A percentile compares a stretch with the other conserved stretches of the same genome.
Evolutionary conservation across 2,329 filamentous ascomycete species (phyloP).

Genomic region (Ascosphaera pollenicola): DNA sequence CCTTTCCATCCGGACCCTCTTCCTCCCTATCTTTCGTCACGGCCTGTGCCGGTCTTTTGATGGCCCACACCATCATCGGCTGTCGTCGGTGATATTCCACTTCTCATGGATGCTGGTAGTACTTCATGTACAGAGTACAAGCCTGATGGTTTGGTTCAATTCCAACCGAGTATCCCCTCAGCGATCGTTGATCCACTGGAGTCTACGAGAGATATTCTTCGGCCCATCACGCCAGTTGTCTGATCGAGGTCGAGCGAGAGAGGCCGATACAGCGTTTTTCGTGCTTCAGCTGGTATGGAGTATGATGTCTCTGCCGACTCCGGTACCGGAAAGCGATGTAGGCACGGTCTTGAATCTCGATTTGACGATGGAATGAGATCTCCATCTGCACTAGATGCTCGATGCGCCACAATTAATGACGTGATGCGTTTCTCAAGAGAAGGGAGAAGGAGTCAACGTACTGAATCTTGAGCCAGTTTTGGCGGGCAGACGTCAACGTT

Average conservation of each 20-base stretch:
- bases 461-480: slow-evolving; percentile 4
- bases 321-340: slow-evolving; percentile 1
- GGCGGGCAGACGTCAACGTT: too few relatives aligned
- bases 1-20: too few relatives aligned
- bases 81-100: too few relatives aligned
- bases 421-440: background rate
- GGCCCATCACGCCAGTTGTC: slow-evolving; percentile 3
- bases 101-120: too few relatives aligned
- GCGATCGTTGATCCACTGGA: slow-evolving; percentile 2
- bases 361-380: slow-evolving; percentile 1
- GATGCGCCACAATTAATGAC: background rate
- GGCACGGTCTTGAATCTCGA: slow-evolving; percentile 1
- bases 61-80: too few relatives aligned
- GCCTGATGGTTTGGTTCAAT: slow-evolving; percentile 5
- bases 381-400: slow-evolving; percentile 1
- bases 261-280: background rate
- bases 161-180: slow-evolving; percentile 3
- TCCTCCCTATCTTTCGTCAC: too few relatives aligned
- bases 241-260: background rate
- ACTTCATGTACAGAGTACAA: too few relatives aligned
- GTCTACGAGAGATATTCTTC: slow-evolving; percentile 3
- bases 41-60: too few relatives aligned
- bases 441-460: background rate
- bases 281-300: background rate
- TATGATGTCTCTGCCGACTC: background rate